Evolutionary conservation across 805 yeast species (phyloP), one percentile per base, ranked within the genome.

Genomic region (Myxozyma nipponensis): DNA sequence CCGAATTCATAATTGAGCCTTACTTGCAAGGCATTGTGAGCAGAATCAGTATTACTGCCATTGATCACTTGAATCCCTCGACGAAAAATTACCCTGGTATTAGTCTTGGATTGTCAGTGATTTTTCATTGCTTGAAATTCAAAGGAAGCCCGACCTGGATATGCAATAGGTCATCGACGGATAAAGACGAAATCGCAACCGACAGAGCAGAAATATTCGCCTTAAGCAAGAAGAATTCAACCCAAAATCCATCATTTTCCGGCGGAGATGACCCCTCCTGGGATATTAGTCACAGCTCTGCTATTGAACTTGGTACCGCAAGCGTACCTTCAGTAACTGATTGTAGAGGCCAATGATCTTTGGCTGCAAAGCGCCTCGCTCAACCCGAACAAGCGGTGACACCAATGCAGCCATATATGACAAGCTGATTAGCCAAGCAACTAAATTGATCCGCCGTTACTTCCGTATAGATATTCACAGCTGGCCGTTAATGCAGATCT

Each of bases 291-390:
- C 32, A 28, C 7, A 28, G 7, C 13, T 7, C 7, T 13, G 32
- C 7, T 28, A 7, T 7, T 13, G 13, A 28, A 28, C 32, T 28
- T 7, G 32, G 7, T 13, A 21, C 24, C 25, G 19, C 37, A 30
- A 18, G 38, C 61, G 19, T 23, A 62, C 66, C 26, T 44, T 50
- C 44, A 69, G 67, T 15, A 70, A 61, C 39, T 55, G 39, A 21
- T 65, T 67, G 46, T 70, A 70, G 10, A 70, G 53, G 1, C 53
- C 36, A 15, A 67, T 57, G 13, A 66, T 67, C 54, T 70, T 70
- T 19, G 72, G 72, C 50, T 58, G 58, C 32, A 60, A 61, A 34
- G 40, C 44, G 26, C 60, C 56, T 41, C 54, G 57, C 35, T 56
- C 63, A 19, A 64, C 63, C 46, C 63, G 63, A 22, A 58, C 64